Evolutionary conservation across 169 alveolate genomes (phyloP).

Genomic region (Ophryocystis elektroscirrha): DNA sequence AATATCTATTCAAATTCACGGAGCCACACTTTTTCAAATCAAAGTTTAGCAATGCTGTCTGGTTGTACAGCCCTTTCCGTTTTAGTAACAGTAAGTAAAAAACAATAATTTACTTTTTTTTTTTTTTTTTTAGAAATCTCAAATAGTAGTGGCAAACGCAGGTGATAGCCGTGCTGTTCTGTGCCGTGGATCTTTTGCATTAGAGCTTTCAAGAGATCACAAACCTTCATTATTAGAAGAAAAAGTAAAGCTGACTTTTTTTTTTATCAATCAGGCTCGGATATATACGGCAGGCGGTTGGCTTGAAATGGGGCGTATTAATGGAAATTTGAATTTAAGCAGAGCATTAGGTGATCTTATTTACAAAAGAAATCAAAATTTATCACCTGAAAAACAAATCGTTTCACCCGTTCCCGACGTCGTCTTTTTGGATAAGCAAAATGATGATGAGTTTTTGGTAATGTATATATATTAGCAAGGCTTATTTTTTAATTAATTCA

Average conservation of each 20-base stretch:
- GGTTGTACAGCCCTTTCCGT: slow-evolving; percentile 22
- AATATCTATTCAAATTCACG: too few species aligned
- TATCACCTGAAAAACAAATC: slow-evolving; percentile 26
- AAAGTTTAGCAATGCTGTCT: slow-evolving; percentile 17
- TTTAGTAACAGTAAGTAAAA: slow-evolving; percentile 9
- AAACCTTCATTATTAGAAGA: slow-evolving; percentile 86
- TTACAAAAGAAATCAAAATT: slow-evolving; percentile 15
- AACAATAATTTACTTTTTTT: neutral
- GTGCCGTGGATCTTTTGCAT: slow-evolving; percentile 61
- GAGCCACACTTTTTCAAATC: too few species aligned
- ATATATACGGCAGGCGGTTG: slow-evolving; percentile 17
- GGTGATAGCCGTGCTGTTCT: slow-evolving; percentile 96
- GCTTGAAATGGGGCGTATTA: slow-evolving; percentile 24
- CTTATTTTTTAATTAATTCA: too few species aligned
- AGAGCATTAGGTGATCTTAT: slow-evolving; percentile 34
- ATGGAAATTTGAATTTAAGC: slow-evolving; percentile 30
- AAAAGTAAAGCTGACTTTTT: neutral
- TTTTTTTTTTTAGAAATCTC: slow-evolving; percentile 5
- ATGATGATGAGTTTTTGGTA: slow-evolving; percentile 28
- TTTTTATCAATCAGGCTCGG: neutral
- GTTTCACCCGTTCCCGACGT: slow-evolving; percentile 31
- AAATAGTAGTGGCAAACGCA: slow-evolving; percentile 77
- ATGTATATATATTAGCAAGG: neutral
- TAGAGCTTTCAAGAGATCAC: slow-evolving; percentile 84
- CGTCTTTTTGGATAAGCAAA: slow-evolving; percentile 15